Conservation (phyloP, 1,284 basidiomycete species). For the Ustilago shanxiensis region DNA sequence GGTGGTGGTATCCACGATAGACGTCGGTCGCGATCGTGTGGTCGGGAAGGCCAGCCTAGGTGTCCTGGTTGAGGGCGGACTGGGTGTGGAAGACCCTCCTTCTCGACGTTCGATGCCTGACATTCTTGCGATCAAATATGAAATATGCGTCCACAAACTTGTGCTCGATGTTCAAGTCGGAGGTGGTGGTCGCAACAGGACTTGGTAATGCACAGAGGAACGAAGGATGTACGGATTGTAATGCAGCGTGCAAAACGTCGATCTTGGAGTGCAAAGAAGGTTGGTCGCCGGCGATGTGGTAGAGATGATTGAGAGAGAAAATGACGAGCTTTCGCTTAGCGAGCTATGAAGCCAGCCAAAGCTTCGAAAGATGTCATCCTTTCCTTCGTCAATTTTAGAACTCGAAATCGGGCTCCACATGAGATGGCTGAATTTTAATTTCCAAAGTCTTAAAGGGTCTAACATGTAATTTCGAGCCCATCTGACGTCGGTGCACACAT, state of each 20-base stretch:
- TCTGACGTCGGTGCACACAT: too few species aligned
- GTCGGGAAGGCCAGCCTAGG: slow-evolving; percentile 40
- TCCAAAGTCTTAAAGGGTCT: too few species aligned
- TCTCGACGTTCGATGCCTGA: slow-evolving; percentile 17
- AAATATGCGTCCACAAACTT: too few species aligned
- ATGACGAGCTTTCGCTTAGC: slow-evolving; percentile 2
- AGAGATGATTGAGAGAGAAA: background rate
- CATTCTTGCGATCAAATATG: slow-evolving; percentile 8
- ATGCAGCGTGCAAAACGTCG: background rate
- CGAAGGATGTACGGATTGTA: background rate
- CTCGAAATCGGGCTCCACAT: background rate
- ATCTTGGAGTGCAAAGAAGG: background rate
- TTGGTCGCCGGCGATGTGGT: background rate
- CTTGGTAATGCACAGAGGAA: background rate
- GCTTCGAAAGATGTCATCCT: background rate
- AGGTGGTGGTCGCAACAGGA: background rate
- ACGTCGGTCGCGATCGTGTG: slow-evolving; percentile 38
- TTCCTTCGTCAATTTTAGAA: background rate
- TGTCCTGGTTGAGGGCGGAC: slow-evolving; percentile 24
- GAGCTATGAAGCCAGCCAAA: background rate
- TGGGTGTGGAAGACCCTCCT: slow-evolving; percentile 22
- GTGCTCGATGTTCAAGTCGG: background rate
- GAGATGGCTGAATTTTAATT: too few species aligned
- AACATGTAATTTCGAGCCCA: too few species aligned
- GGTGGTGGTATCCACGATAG: slow-evolving; percentile 38